Percentiles rank a stretch among this genome's conserved stretches.
Evolutionary conservation across 2,329 filamentous ascomycete genomes (phyloP).

Genomic region (Penicillium sp.): DNA sequence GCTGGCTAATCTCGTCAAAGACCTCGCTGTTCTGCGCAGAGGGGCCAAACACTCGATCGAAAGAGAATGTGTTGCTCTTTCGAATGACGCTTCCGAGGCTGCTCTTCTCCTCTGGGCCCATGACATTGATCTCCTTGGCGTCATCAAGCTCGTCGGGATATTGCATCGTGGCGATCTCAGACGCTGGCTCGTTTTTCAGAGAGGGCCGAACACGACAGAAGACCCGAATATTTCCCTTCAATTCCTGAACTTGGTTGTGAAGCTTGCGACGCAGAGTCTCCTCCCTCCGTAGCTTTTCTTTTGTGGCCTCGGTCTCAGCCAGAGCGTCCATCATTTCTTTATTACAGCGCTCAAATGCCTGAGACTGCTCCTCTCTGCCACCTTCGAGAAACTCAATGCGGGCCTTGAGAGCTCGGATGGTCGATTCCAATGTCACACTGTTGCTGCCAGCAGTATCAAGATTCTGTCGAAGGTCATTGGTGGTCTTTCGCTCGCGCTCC

Average conservation of each 20-base stretch:
- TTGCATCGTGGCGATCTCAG: slow-evolving; percentile 65
- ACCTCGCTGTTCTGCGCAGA: slow-evolving; percentile 73
- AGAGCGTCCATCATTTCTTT: slow-evolving; percentile 72
- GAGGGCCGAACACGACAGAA: slow-evolving; percentile 91
- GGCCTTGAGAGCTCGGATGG: slow-evolving; percentile 68
- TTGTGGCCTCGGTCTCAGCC: slow-evolving; percentile 61
- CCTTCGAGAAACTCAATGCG: slow-evolving; percentile 87
- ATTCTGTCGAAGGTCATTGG: slow-evolving; percentile 53
- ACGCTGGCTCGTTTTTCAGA: slow-evolving; percentile 52
- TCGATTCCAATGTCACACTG: slow-evolving; percentile 65
- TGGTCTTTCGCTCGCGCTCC: slow-evolving; percentile 59
- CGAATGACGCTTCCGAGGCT: slow-evolving; percentile 70
- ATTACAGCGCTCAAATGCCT: slow-evolving; percentile 77
- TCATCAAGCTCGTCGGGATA: slow-evolving; percentile 78
- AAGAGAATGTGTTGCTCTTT: slow-evolving; percentile 79
- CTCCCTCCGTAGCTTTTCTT: slow-evolving; percentile 80
- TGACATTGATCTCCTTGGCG: slow-evolving; percentile 77
- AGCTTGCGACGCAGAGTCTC: slow-evolving; percentile 85
- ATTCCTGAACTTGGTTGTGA: slow-evolving; percentile 95
- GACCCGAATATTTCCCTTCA: slow-evolving; percentile 96
- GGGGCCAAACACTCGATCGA: slow-evolving; percentile 87
- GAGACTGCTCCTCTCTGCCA: slow-evolving; percentile 80
- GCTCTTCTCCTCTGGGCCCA: slow-evolving; percentile 76
- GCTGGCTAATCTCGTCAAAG: slow-evolving; percentile 92
- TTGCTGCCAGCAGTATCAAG: slow-evolving; percentile 57